A percentile compares a stretch with the other conserved stretches of the same genome.
Evolutionary conservation across 2,329 filamentous ascomycete species (phyloP).

Genomic region (Arachnomyces sp.): DNA sequence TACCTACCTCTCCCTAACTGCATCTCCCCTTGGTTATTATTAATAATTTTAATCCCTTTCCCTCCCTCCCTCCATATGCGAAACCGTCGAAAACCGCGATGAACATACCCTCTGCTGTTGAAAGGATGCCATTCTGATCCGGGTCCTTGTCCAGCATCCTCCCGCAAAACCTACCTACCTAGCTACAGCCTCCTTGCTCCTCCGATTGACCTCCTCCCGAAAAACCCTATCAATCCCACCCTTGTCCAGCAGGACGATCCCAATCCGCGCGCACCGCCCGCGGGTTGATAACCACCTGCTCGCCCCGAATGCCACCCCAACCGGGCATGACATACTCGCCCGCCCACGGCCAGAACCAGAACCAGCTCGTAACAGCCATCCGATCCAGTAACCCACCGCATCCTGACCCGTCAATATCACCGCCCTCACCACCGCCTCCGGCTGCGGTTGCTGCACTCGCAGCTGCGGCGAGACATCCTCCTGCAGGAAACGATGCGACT

Average conservation of each 20-base stretch:
- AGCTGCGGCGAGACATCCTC: too few relatives aligned
- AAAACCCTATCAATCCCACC: too few relatives aligned
- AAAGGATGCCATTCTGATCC: neutral
- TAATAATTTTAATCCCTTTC: constrained; percentile 16
- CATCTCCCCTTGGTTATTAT: constrained; percentile 13
- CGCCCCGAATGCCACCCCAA: constrained; percentile 20
- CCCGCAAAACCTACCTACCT: neutral
- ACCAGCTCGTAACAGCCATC: constrained; percentile 17
- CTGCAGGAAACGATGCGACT: too few relatives aligned
- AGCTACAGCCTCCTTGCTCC: neutral
- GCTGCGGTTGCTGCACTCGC: too few relatives aligned
- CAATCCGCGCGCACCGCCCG: constrained; percentile 2
- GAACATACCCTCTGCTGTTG: neutral
- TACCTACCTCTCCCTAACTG: constrained; percentile 12
- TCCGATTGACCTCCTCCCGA: neutral
- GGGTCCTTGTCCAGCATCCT: neutral
- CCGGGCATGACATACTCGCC: constrained; percentile 31
- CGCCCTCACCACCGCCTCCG: constrained; percentile 13
- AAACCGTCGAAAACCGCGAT: neutral
- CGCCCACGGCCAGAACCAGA: constrained; percentile 25
- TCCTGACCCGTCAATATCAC: constrained; percentile 11
- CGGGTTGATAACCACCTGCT: neutral
- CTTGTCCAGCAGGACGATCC: neutral
- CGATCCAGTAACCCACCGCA: constrained; percentile 15
- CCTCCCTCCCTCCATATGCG: constrained; percentile 6